These are phyloP conservation scores for Xylaria telfairii DNA, from an alignment of 495 filamentous ascomycete species.

Conservation along the genomic window DNA sequence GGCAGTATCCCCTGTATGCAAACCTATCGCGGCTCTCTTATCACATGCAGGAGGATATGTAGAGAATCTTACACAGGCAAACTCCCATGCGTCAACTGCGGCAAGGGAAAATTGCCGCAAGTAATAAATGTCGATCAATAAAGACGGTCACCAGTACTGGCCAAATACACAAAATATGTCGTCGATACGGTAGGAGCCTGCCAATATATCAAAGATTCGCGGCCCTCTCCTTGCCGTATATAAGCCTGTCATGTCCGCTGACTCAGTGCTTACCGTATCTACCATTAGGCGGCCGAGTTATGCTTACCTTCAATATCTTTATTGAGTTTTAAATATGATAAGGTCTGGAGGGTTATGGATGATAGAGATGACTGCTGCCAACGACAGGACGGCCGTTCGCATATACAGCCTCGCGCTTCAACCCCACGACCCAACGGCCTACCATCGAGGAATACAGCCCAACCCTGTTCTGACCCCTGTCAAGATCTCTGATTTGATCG, in stretches of 20 bases:
- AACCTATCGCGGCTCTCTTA: slow-evolving; percentile 20
- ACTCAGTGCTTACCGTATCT: background rate
- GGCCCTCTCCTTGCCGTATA: background rate
- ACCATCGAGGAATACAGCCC: slow-evolving; percentile 21
- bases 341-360: background rate
- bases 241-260: background rate
- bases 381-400: slow-evolving; percentile 18
- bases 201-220: background rate
- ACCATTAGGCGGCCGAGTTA: background rate
- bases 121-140: background rate
- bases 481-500: slow-evolving; percentile 24
- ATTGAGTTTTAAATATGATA: background rate
- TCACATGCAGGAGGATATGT: slow-evolving; percentile 22
- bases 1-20: slow-evolving; percentile 10
- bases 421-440: slow-evolving; percentile 27
- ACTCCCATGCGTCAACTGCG: slow-evolving; percentile 1
- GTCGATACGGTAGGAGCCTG: background rate
- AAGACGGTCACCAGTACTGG: background rate
- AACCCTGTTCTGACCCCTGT: slow-evolving; percentile 22
- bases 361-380: background rate
- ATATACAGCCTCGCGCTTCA: slow-evolving; percentile 26
- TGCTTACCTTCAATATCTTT: background rate
- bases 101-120: background rate
- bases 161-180: background rate
- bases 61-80: slow-evolving; percentile 17